A percentile compares a stretch with the other conserved stretches of the same genome.
Conservation (phyloP, 352 stramenopile genomes). For the Globisporangium okanoganense region DNA sequence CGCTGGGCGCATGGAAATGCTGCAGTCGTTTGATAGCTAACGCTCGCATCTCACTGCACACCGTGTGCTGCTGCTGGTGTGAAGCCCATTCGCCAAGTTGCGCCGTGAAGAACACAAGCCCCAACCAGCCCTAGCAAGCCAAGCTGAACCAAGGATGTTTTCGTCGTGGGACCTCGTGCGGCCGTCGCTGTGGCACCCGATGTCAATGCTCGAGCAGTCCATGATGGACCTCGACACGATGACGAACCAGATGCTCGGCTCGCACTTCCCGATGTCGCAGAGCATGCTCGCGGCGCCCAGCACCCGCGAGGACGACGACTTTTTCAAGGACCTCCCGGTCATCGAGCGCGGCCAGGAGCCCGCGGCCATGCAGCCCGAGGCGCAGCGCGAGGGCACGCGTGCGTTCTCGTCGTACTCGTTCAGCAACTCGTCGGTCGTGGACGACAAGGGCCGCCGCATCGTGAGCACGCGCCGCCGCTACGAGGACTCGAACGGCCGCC, state of each 20-base stretch:
- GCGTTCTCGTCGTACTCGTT: slow-evolving; percentile 80
- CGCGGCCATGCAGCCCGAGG: slow-evolving; percentile 13
- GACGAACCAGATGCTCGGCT: slow-evolving; percentile 32
- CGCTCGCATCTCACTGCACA: neutral
- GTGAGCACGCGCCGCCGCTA: slow-evolving; percentile 76
- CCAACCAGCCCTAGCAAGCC: neutral
- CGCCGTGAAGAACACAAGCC: neutral
- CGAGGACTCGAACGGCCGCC: slow-evolving; percentile 70
- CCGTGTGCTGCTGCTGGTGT: neutral
- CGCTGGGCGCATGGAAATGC: too few relatives aligned
- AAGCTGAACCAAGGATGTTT: neutral
- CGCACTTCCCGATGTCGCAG: slow-evolving; percentile 13
- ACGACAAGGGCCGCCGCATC: slow-evolving; percentile 60
- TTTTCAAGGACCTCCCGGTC: slow-evolving; percentile 75
- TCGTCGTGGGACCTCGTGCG: slow-evolving; percentile 7
- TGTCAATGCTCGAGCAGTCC: slow-evolving; percentile 78
- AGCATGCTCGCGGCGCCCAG: slow-evolving; percentile 7
- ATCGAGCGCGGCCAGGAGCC: slow-evolving; percentile 25
- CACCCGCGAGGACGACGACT: slow-evolving; percentile 42
- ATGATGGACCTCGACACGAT: slow-evolving; percentile 70
- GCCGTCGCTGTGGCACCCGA: slow-evolving; percentile 68
- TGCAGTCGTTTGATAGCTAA: neutral
- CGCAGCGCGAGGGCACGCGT: slow-evolving; percentile 22
- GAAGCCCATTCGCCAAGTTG: neutral
- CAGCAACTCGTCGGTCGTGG: slow-evolving; percentile 64